Evolutionary conservation across 2,329 filamentous ascomycete species (phyloP), one percentile per base, ranked within the genome.

Genomic region (Fusarium pininemorale): DNA sequence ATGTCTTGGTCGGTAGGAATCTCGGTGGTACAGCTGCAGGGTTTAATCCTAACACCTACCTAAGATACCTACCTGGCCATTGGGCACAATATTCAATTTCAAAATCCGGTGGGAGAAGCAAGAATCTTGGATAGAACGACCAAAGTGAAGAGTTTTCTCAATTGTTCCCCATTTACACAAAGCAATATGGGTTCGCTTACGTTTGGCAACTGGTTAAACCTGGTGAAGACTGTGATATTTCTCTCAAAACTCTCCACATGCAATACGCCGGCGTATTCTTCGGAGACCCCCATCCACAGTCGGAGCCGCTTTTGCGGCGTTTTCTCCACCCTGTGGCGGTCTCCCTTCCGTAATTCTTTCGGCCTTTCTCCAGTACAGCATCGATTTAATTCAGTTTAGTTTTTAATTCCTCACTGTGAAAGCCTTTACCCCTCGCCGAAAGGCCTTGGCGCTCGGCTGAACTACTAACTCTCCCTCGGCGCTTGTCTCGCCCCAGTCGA

Each of bases 291-390:
- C 45, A 56, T 42, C 61, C 68, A 71, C 67, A 42, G 48, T 58
- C 66, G 70, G 70, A 73, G 70, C 70, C 70, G 70, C 70, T 45
- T 45, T 56, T 66, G 57, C 57, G 62, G 70, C 42, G 24, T 63
- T 57, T 28, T 68, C 68, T 50, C 63, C 69, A 67, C 48, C 56
- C 13, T 45, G 68, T 72, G 57, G 51, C 57, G 38, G 51, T 57
- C 42, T 58, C 48, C 57, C 62, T 53, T 71, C 62, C 56, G 63
- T 48, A 35, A 24, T 30, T 51, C 51, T 47, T 71, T 71, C 51
- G 38, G 50, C 41, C 50, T 61, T 67, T 67, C 63, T 61, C 20
- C n/a, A 45, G 55, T 32, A 37, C 50, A 41, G 42, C 22, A 44
- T 54, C 41, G 35, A 47, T 35, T 16, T 35, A 8, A 47, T 57